phyloP scores from a whole-genome alignment of 192 early-diverging fungal species.

The Linderina pennispora region DNA sequence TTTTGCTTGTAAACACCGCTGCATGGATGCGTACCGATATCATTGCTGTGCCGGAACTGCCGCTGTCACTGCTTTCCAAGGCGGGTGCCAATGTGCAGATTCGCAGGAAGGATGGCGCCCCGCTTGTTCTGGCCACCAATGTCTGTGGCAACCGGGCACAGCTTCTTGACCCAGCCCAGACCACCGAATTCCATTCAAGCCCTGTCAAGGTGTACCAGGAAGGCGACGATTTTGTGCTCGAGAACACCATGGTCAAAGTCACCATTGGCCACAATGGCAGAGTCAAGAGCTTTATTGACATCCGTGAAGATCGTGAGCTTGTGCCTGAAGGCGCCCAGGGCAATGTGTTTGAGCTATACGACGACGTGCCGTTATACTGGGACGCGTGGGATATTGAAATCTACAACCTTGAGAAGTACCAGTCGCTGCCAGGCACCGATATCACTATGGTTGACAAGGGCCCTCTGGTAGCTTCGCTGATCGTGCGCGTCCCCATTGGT shows the following conservation, averaged over 20 bases:
- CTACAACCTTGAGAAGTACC: conserved; percentile 84
- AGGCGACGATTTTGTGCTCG: conserved; percentile 49
- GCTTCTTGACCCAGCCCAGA: background rate
- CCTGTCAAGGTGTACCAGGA: conserved; percentile 4
- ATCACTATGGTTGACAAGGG: conserved; percentile 60
- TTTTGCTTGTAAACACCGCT: conserved; percentile 57
- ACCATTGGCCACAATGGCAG: conserved; percentile 68
- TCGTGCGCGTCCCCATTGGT: conserved; percentile 57
- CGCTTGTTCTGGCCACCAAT: conserved; percentile 12
- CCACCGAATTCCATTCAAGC: conserved; percentile 1
- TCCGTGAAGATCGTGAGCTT: conserved; percentile 43
- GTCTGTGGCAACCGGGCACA: conserved; percentile 18
- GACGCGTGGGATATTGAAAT: conserved; percentile 86
- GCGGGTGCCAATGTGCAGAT: conserved; percentile 7
- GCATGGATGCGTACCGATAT: conserved; percentile 61
- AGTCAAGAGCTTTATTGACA: conserved; percentile 58
- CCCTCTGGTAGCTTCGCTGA: conserved; percentile 68
- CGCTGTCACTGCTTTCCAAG: background rate
- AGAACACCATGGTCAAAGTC: conserved; percentile 63
- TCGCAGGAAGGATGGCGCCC: conserved; percentile 3
- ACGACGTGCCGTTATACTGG: conserved; percentile 85
- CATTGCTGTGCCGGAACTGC: conserved; percentile 51
- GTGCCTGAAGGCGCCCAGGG: conserved; percentile 49
- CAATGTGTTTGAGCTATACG: conserved; percentile 78
- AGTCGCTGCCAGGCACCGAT: conserved; percentile 50